Evolutionary conservation across 148 eudicot species (phyloP).

Genomic region (Rhododendron griersonianum): DNA sequence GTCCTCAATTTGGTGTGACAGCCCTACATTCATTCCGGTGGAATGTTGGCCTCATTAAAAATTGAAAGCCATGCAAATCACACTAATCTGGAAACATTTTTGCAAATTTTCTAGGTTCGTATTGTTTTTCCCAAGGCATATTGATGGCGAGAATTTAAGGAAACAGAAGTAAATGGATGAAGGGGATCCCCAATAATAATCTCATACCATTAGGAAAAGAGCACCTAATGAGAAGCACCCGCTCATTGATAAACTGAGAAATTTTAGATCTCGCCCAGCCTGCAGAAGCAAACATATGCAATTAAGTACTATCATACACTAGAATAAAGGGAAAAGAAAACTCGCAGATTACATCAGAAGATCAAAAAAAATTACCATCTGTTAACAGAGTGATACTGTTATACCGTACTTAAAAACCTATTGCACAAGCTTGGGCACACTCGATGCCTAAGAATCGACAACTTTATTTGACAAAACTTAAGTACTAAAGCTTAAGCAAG

Average conservation of each 20-base stretch:
- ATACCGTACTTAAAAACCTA: neutral
- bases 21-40: neutral
- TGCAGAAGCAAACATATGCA: constrained; percentile 29
- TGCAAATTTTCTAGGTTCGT: neutral
- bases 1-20: neutral
- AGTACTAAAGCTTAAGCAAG: neutral
- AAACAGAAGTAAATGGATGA: neutral
- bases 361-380: neutral
- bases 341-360: neutral
- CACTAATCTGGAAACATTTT: neutral
- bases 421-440: neutral
- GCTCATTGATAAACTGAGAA: constrained; percentile 67
- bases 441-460: neutral
- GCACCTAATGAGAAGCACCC: constrained; percentile 59
- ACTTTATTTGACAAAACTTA: neutral
- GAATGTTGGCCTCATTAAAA: neutral
- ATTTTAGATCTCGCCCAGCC: constrained; percentile 86
- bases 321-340: neutral
- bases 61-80: neutral
- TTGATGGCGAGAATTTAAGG: neutral
- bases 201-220: constrained; percentile 58
- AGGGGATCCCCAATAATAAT: neutral
- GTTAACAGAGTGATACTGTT: neutral
- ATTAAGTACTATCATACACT: neutral
- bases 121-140: neutral